Evolutionary conservation across 495 filamentous ascomycete species (phyloP).

Genomic region (Hypoxylon trugodes): DNA sequence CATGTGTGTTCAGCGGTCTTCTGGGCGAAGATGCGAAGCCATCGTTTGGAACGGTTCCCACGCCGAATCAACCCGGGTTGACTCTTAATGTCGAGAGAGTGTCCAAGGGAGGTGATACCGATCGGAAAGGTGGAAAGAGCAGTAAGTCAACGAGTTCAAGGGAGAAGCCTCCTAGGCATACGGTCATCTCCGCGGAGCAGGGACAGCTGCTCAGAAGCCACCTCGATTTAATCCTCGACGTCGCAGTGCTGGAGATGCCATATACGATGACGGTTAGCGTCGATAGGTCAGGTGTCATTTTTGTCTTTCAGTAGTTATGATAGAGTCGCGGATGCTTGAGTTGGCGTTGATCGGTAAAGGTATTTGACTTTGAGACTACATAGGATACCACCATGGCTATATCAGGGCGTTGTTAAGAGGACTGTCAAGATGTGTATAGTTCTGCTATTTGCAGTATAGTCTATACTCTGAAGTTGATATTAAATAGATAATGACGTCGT

Average conservation of each 20-base stretch:
- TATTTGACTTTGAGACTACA: neutral
- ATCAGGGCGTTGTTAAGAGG: constrained; percentile 5
- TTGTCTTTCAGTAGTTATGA: constrained; percentile 70
- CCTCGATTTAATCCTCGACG: constrained; percentile 87
- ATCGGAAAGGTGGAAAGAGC: constrained; percentile 49
- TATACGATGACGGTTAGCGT: constrained; percentile 93
- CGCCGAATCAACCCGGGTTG: constrained; percentile 73
- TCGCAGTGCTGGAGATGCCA: constrained; percentile 85
- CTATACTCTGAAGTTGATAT: neutral
- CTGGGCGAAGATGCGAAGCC: constrained; percentile 75
- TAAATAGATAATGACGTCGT: neutral
- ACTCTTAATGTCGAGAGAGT: constrained; percentile 76
- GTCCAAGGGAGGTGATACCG: constrained; percentile 53
- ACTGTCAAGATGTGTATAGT: neutral
- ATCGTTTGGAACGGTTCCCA: constrained; percentile 60
- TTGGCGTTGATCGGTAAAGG: neutral
- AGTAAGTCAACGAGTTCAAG: constrained; percentile 45
- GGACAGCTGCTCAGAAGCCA: constrained; percentile 86
- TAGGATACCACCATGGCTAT: constrained; percentile 5
- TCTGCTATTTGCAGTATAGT: neutral
- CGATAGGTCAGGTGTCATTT: constrained; percentile 90
- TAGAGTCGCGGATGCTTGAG: neutral
- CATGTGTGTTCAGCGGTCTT: constrained; percentile 79
- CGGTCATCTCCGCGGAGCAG: constrained; percentile 89
- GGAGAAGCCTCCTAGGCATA: constrained; percentile 70